phyloP scores from a whole-genome alignment of 2,329 filamentous ascomycete species.

The Cladosporium sp. region DNA sequence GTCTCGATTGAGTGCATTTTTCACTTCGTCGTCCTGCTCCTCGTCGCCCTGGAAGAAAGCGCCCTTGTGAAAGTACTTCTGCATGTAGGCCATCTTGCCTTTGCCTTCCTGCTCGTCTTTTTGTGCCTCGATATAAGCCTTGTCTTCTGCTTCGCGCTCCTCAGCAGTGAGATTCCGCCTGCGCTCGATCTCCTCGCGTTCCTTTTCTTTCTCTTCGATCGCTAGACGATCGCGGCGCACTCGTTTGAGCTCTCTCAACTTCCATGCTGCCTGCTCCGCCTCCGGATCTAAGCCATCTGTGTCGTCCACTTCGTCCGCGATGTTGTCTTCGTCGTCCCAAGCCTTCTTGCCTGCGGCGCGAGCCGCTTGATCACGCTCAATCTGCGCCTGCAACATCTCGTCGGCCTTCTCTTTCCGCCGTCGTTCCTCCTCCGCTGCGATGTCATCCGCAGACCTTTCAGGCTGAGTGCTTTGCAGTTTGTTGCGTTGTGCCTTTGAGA shows the following conservation, averaged over 20 bases:
- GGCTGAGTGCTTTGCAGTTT: slow-evolving; percentile 32
- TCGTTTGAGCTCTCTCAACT: slow-evolving; percentile 80
- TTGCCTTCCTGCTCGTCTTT: slow-evolving; percentile 66
- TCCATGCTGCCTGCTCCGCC: slow-evolving; percentile 88
- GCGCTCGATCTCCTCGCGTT: slow-evolving; percentile 83
- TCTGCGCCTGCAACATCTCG: slow-evolving; percentile 78
- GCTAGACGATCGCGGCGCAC: slow-evolving; percentile 80
- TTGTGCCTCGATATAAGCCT: slow-evolving; percentile 68
- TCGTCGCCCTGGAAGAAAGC: slow-evolving; percentile 84
- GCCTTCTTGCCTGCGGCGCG: slow-evolving; percentile 70
- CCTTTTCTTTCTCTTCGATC: slow-evolving; percentile 76
- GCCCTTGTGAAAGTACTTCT: slow-evolving; percentile 94
- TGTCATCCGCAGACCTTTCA: slow-evolving; percentile 32
- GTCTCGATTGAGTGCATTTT: slow-evolving; percentile 73
- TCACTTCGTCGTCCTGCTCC: slow-evolving; percentile 52
- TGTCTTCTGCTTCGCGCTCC: slow-evolving; percentile 80
- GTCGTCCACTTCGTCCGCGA: slow-evolving; percentile 77
- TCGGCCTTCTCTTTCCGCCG: slow-evolving; percentile 67
- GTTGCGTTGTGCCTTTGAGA: slow-evolving; percentile 55
- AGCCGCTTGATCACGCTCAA: slow-evolving; percentile 72
- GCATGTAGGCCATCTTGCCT: slow-evolving; percentile 83
- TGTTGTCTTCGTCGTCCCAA: slow-evolving; percentile 69
- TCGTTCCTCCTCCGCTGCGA: slow-evolving; percentile 45
- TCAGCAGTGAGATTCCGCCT: slow-evolving; percentile 78
- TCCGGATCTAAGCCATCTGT: slow-evolving; percentile 80